Conservation (phyloP, 495 filamentous ascomycete genomes). For the Cercophora sp. region DNA sequence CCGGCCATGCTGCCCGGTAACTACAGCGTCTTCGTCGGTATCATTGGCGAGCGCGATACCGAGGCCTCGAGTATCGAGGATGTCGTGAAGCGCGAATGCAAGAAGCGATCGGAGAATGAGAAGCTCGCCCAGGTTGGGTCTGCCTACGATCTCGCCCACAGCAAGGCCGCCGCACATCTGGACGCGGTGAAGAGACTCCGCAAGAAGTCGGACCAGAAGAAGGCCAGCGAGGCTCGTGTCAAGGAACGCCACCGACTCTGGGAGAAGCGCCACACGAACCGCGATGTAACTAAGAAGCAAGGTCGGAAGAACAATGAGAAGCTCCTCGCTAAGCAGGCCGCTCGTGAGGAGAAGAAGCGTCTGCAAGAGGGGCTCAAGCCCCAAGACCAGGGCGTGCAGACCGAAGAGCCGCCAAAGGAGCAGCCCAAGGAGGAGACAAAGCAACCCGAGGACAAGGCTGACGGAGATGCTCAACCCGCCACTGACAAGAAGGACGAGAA, state of each 20-base stretch:
- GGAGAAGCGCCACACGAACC: conserved; percentile 48
- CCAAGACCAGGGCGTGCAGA: conserved; percentile 40
- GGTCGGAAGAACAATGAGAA: conserved; percentile 42
- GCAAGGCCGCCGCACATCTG: conserved; percentile 64
- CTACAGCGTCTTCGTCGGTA: conserved; percentile 79
- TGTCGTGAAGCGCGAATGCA: conserved; percentile 64
- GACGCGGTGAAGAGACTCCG: conserved; percentile 54
- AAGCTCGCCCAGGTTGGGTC: conserved; percentile 84
- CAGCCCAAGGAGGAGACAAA: conserved; percentile 24
- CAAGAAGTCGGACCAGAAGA: conserved; percentile 46
- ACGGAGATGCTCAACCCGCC: conserved; percentile 14
- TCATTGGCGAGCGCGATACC: conserved; percentile 62
- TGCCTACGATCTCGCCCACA: conserved; percentile 86
- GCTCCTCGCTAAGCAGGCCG: conserved; percentile 29
- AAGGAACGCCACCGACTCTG: conserved; percentile 42
- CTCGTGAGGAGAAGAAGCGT: conserved; percentile 34
- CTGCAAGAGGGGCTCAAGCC: conserved; percentile 39
- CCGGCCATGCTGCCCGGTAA: conserved; percentile 66
- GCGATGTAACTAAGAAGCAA: conserved; percentile 42
- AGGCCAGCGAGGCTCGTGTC: conserved; percentile 43
- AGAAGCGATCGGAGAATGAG: conserved; percentile 59
- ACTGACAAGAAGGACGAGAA: conserved; percentile 23
- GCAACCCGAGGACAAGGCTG: conserved; percentile 28
- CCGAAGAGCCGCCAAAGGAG: conserved; percentile 26
- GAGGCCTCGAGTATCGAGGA: conserved; percentile 59